phyloP scores from a whole-genome alignment of 495 filamentous ascomycete species.

The Penicillium argentinense region DNA sequence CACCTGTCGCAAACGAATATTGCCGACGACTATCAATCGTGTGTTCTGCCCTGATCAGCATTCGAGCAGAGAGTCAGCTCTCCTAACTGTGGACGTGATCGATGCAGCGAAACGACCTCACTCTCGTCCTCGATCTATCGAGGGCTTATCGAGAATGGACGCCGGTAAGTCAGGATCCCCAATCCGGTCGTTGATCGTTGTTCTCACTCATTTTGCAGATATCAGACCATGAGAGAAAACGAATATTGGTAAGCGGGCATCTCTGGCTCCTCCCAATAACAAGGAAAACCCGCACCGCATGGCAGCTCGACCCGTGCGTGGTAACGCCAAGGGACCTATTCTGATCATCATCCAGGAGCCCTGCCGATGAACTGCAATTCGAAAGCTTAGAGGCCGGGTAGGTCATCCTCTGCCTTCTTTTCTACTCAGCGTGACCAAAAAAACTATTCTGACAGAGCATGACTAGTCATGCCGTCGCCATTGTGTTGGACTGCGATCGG shows the following conservation, averaged over 20 bases:
- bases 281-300: no score
- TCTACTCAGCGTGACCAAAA: no score
- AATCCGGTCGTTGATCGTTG: background rate
- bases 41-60: background rate
- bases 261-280: no score
- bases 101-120: slow-evolving; percentile 5
- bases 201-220: background rate
- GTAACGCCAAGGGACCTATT: no score
- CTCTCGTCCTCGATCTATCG: slow-evolving; percentile 2
- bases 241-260: slow-evolving; percentile 2
- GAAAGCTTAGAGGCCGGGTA: slow-evolving; percentile 10
- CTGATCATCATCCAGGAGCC: background rate
- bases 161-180: slow-evolving; percentile 1
- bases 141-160: slow-evolving; percentile 5
- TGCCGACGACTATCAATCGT: background rate
- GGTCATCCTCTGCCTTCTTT: background rate
- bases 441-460: background rate
- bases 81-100: background rate
- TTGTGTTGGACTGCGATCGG: slow-evolving; percentile 1
- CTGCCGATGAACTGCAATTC: slow-evolving; percentile 9
- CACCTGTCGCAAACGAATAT: background rate
- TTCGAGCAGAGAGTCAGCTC: background rate
- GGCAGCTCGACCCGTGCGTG: no score
- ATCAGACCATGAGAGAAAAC: slow-evolving; percentile 3
- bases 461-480: background rate